Base-by-base conservation (phyloP, 345 rosid species). In the Lepidium didymum region DNA sequence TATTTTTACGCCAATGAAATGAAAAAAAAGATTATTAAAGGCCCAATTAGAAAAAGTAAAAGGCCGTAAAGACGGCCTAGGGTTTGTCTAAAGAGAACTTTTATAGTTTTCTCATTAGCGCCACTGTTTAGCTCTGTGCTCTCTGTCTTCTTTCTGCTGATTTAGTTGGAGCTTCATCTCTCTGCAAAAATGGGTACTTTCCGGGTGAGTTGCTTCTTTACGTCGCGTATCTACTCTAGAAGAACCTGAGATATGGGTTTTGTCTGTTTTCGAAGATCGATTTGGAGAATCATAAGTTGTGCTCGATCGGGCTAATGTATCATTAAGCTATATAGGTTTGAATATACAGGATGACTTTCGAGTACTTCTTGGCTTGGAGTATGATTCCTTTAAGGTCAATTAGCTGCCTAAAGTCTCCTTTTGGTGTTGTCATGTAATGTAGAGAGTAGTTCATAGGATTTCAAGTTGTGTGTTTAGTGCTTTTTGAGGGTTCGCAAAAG, bases 171-270 rank as follows among this genome's bases (percentile, higher is more conserved):
- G 67, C 55, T 65, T 74, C 15, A 67, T 35, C 73, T 67, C 74
- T n/a, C 60, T 33, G 27, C 37, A 2, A 40, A 68, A 68, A 75
- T 75, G 74, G 74, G n/a, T 49, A 53, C 47, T 11, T 75, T 68
- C 54, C 62, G 74, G 56, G 75, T 75, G 62, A 68, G 70, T 52
- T 51, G 3, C 2, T 59, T 58, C 70, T 3, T 31, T 47, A 40
- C n/a, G 10, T 33, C 10, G 25, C 5, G 13, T 33, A 8, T 18
- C 19, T 5, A 0, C 49, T 7, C 8, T 25, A 14, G 6, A 35
- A 9, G 33, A 45, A 55, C 64, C 41, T 40, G 29, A 44, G 7
- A 3, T 27, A 18, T 49, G 9, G 14, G 7, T 10, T 21, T 42
- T 14, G 8, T 14, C 10, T 8, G 25, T 56, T 19, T 19, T 19